Evolutionary conservation across 805 yeast genomes (phyloP), one percentile per base, ranked within the genome.

Genomic region (Myxozyma udenii): DNA sequence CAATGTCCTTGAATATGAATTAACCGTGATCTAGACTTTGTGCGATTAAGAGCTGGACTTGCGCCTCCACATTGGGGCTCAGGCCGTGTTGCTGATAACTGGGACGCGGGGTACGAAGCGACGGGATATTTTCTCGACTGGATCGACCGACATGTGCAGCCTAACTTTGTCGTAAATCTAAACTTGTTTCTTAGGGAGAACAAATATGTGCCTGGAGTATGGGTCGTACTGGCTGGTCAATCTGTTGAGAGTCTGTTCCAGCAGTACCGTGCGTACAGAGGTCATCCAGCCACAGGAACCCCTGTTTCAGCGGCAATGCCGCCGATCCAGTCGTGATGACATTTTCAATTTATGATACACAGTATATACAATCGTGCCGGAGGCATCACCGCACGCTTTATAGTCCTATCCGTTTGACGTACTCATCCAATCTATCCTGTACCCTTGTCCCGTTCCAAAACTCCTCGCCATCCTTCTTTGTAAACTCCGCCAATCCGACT

Each of bases 371-470:
- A 28, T 14, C 14, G n/a, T n/a, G n/a, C n/a, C n/a, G n/a, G n/a
- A n/a, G n/a, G n/a, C n/a, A n/a, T n/a, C n/a, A n/a, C n/a, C n/a
- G n/a, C n/a, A n/a, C n/a, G n/a, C 32, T 30, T 19, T 23, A 25
- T 16, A 38, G 37, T 11, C 50, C 50, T 26, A 48, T 25, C 6
- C 56, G 42, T n/a, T 23, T 16, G 22, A 42, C 51, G 28, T 54
- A 54, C 26, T 47, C 45, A 5, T 11, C 22, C 18, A 54, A 4
- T 43, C 58, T 12, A 25, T 47, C 50, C 19, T 11, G 12, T 14
- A 51, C 48, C 18, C 35, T 41, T 7, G 46, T 32, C 16, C 83
- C 85, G 62, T 88, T 88, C 91, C 95, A 87, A 5, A 48, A 30
- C 19, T 74, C 78, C 0, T 62, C 66, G 1, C 46, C 56, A 2